Conservation (phyloP, 164 flowering plant genomes). For the Hamamelis virginiana region DNA sequence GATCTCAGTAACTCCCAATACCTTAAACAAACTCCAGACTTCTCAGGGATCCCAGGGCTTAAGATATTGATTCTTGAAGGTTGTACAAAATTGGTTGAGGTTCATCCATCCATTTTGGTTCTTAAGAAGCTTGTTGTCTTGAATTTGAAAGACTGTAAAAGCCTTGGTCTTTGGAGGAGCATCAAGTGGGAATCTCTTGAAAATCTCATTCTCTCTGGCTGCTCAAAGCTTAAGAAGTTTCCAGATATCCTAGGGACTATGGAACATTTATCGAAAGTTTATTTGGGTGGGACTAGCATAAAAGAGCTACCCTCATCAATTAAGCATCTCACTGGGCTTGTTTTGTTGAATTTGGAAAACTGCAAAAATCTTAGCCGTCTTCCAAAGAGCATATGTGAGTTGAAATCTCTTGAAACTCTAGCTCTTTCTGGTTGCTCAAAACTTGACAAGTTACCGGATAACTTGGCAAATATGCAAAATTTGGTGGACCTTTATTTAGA, state of each 20-base stretch:
- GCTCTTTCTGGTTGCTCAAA: constrained; percentile 12
- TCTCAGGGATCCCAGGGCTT: no score
- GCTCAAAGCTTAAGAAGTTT: constrained; percentile 15
- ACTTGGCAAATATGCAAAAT: constrained; percentile 3
- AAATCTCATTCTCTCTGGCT: constrained; percentile 13
- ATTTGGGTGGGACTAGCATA: constrained; percentile 14
- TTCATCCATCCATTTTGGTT: no score
- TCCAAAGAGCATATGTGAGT: not conserved
- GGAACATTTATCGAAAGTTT: not conserved
- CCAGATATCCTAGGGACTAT: constrained; percentile 13
- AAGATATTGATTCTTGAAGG: no score
- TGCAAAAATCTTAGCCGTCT: not conserved
- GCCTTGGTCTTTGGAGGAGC: no score
- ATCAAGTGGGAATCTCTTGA: constrained; percentile 8
- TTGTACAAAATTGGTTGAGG: no score
- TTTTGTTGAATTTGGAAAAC: not conserved
- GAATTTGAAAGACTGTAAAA: no score
- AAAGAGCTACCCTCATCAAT: constrained; percentile 6
- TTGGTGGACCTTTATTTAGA: constrained; percentile 18
- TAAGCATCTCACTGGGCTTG: not conserved
- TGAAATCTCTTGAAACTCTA: not conserved
- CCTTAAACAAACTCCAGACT: no score
- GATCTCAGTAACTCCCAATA: no score
- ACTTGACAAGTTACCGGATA: constrained; percentile 13
- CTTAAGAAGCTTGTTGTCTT: no score